Base-by-base conservation (phyloP, 164 flowering plant genomes). In the Malania oleifera region DNA sequence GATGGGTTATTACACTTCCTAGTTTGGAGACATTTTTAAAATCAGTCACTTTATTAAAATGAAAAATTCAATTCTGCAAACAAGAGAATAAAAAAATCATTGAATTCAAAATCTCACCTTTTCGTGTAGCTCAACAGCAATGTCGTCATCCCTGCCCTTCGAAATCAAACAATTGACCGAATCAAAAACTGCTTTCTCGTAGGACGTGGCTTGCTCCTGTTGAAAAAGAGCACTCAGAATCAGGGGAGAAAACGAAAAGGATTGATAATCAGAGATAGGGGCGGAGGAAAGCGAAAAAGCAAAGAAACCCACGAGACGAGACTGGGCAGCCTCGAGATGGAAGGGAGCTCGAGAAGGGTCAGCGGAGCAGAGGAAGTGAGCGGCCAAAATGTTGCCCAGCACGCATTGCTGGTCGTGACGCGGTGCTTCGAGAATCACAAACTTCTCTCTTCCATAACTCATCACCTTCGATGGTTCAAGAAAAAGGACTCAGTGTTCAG, bases 101-200 rank as follows among this genome's bases (percentile, higher is more conserved):
- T 5, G 12, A 43, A 17, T 43, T n/a, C 1, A 18, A 1, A 40
- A 40, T 15, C 17, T 20, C 12, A 52, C 98, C 85, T 80, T 82
- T 11, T 65, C 73, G 54, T 89, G 90, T 31, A 76, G 61, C 34
- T 80, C 81, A 23, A 84, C 27, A 26, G 89, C 95, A 18, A 65
- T 67, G 57, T 84, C 83, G 49, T 86, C 87, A 48, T 87, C 97
- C 52, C 81, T 73, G 37, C 79, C 65, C 26, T 68, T 70, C 7
- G 70, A 67, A 26, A 86, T 70, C 74, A 84, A 67, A 63, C 39
- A 76, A 56, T 56, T 63, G 51, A 93, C 55, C 1, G 76, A 72
- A 23, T 82, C 71, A 41, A 81, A 92, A 45, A 89, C 82, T 7
- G 87, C 85, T 63, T 77, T 84, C 83, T 92, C 98, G 47, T 92